Percentiles rank a stretch among this genome's conserved stretches.
phyloP scores from a whole-genome alignment of 108 stramenopile species.

The Skeletonema costatum region DNA sequence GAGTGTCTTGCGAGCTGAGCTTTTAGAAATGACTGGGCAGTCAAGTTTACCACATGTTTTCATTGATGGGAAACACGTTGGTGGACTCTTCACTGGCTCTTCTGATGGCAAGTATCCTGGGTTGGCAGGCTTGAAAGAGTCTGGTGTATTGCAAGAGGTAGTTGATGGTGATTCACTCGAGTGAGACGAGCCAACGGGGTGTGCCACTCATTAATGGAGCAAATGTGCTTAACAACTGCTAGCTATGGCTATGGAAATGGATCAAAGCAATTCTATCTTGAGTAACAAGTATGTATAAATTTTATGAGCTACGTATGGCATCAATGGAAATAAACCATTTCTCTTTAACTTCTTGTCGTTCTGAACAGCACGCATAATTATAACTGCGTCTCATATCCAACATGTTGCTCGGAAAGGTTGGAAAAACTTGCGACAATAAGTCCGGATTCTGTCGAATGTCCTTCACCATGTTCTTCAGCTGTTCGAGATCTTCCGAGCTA shows the following conservation, averaged over 20 bases:
- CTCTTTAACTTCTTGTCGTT: no score
- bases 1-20: conserved; percentile 51
- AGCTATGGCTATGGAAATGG: not conserved
- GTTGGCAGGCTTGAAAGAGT: conserved; percentile 35
- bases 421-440: not conserved
- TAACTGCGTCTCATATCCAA: not conserved
- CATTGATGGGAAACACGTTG: conserved; percentile 53
- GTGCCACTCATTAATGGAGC: not conserved
- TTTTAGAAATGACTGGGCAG: conserved; percentile 76
- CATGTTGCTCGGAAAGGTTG: not conserved
- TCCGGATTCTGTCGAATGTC: not conserved
- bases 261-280: not conserved
- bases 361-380: no score
- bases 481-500: not conserved
- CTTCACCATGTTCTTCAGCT: not conserved
- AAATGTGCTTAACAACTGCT: not conserved
- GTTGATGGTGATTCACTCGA: not conserved
- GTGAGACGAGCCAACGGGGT: not conserved
- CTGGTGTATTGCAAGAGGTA: conserved; percentile 17
- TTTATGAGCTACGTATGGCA: no score
- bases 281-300: not conserved
- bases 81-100: conserved; percentile 42
- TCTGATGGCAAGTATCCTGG: conserved; percentile 38
- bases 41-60: conserved; percentile 75
- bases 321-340: no score